Evolutionary conservation across 805 yeast genomes (phyloP).

Genomic region (Teunomyces barrocoloradensis): DNA sequence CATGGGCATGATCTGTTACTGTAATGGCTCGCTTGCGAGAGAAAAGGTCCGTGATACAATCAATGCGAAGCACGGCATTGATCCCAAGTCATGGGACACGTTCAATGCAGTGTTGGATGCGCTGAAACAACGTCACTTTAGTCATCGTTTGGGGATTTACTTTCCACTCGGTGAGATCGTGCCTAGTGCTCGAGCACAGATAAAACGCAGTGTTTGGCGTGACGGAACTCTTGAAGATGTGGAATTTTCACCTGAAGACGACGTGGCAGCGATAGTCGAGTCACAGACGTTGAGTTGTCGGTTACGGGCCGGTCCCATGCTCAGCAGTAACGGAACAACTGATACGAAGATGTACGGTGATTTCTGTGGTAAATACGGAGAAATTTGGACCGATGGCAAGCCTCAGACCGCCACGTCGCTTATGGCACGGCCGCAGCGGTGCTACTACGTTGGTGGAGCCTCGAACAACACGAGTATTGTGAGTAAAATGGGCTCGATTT

Average conservation of each 20-base stretch:
- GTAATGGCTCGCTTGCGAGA: slow-evolving; percentile 86
- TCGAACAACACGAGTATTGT: slow-evolving; percentile 71
- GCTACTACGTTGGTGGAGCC: slow-evolving; percentile 87
- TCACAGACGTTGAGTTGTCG: slow-evolving; percentile 86
- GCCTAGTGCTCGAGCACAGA: slow-evolving; percentile 72
- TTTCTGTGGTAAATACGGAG: slow-evolving; percentile 35
- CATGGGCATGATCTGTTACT: slow-evolving; percentile 95
- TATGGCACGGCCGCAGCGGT: slow-evolving; percentile 59
- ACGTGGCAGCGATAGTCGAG: slow-evolving; percentile 76
- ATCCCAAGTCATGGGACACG: slow-evolving; percentile 52
- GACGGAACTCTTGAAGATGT: slow-evolving; percentile 23
- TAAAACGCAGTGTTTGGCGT: slow-evolving; percentile 48
- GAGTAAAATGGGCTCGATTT: slow-evolving; percentile 61
- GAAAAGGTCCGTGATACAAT: slow-evolving; percentile 68
- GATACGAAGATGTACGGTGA: slow-evolving; percentile 20
- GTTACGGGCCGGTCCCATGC: slow-evolving; percentile 73
- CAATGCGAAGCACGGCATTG: slow-evolving; percentile 41
- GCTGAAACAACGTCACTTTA: slow-evolving; percentile 23
- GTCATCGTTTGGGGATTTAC: slow-evolving; percentile 65
- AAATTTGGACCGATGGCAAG: slow-evolving; percentile 49
- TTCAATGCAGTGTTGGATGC: slow-evolving; percentile 55
- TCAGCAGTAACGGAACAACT: slow-evolving; percentile 37
- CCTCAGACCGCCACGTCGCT: slow-evolving; percentile 43
- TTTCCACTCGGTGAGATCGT: slow-evolving; percentile 91
- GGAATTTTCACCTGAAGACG: slow-evolving; percentile 52